Conservation (phyloP, 2,329 filamentous ascomycete species). For the Albifimbria verrucaria region DNA sequence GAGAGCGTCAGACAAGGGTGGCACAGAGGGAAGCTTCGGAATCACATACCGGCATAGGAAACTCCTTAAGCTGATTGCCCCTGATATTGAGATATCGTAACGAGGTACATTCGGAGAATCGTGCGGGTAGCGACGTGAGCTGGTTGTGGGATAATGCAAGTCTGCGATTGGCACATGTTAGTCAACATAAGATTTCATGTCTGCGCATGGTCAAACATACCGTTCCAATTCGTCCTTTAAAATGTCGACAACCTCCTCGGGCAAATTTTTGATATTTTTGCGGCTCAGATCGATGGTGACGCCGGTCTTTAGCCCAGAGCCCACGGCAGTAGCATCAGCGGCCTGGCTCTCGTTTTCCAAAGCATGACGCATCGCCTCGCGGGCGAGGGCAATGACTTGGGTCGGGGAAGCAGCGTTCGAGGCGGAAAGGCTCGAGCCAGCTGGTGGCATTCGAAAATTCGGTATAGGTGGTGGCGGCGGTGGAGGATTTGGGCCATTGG, state of each 20-base stretch:
- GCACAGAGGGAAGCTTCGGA: neutral
- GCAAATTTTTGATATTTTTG: slow-evolving; percentile 67
- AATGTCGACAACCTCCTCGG: slow-evolving; percentile 71
- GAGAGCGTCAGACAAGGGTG: slow-evolving; percentile 16
- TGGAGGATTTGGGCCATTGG: slow-evolving; percentile 37
- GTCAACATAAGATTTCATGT: slow-evolving; percentile 9
- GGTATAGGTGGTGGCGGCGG: slow-evolving; percentile 47
- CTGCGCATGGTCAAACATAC: too few relatives aligned
- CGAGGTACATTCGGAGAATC: slow-evolving; percentile 73
- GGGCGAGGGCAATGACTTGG: slow-evolving; percentile 63
- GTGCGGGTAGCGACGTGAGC: slow-evolving; percentile 63
- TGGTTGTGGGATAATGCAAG: slow-evolving; percentile 80
- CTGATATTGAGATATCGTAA: slow-evolving; percentile 78
- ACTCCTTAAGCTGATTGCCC: slow-evolving; percentile 68
- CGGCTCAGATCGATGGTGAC: slow-evolving; percentile 77
- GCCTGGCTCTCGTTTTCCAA: slow-evolving; percentile 64
- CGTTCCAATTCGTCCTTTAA: slow-evolving; percentile 72
- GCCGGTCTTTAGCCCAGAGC: slow-evolving; percentile 62
- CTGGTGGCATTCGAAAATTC: slow-evolving; percentile 43
- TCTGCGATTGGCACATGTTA: slow-evolving; percentile 37
- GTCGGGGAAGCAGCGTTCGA: slow-evolving; percentile 53
- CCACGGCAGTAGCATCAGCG: slow-evolving; percentile 56
- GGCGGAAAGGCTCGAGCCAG: slow-evolving; percentile 45
- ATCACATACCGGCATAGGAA: slow-evolving; percentile 50
- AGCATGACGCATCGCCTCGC: slow-evolving; percentile 65